These are phyloP conservation scores for Cladosporium oxysporum DNA, from an alignment of 2,329 filamentous ascomycete genomes.

Conservation along the genomic window DNA sequence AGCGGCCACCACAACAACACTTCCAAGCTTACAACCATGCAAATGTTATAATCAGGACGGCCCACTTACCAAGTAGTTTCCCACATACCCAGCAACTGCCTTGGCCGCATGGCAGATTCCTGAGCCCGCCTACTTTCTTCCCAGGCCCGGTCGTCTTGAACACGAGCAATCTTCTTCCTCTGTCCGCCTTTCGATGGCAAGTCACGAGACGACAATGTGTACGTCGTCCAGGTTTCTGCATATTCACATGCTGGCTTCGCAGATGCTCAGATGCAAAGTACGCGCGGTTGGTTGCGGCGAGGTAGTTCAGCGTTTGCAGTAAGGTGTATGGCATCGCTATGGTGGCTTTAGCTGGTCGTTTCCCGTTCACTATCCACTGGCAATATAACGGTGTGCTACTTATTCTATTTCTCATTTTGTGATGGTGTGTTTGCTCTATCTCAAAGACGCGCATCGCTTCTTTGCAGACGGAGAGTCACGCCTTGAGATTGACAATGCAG, in stretches of 20 bases:
- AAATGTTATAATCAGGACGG: not conserved
- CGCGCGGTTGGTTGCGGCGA: not conserved
- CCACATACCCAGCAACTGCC: slow-evolving; percentile 9
- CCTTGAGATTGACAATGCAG: not conserved
- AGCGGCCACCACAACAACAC: not conserved
- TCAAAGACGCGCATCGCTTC: not conserved
- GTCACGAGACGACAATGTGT: not conserved
- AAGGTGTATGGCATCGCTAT: slow-evolving; percentile 9
- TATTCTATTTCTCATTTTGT: not conserved
- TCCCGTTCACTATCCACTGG: not conserved
- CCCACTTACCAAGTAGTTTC: not conserved
- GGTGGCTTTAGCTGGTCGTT: not conserved
- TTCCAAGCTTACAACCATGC: not conserved
- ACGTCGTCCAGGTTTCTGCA: not conserved
- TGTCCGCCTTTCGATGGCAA: not conserved
- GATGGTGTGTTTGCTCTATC: not conserved
- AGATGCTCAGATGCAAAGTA: not conserved
- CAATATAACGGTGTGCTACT: not conserved
- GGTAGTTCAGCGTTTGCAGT: slow-evolving; percentile 6
- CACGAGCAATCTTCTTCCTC: not conserved
- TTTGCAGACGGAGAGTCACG: not conserved
- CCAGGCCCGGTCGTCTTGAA: slow-evolving; percentile 7
- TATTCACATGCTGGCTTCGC: not conserved
- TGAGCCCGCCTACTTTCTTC: not conserved
- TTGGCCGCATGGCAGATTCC: not conserved